Evolutionary conservation across 345 rosid genomes (phyloP), one percentile per base, ranked within the genome.

Genomic region (Salix udensis): DNA sequence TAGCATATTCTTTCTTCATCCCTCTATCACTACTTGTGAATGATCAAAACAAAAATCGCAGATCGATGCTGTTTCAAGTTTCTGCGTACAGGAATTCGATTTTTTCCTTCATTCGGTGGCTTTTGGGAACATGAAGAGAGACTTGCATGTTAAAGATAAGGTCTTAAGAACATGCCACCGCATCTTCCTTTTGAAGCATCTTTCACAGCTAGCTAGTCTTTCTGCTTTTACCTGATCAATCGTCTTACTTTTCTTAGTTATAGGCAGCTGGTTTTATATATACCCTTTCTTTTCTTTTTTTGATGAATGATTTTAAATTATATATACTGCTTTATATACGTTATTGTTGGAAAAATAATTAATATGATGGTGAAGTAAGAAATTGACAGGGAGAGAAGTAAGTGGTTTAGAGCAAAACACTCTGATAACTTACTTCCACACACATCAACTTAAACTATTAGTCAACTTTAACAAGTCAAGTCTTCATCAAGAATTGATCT

Each of bases 111-210:
- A 5, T 23, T 26, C 19, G 42, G 28, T 18, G 61, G 68, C 76
- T 74, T 44, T 64, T 64, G 70, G 70, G 28, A 30, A 23, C 60
- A 28, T 19, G 70, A 74, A 64, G 42, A 19, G 69, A 18, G 9
- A 10, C 23, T 19, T 36, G 1, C 5, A 40, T 26, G 68, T 44
- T 18, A 18, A 30, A 50, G 55, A 69, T 44, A 69, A 69, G 72
- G 48, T 16, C 1, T 8, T 2, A 34, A 52, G 77, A 75, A 75
- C 65, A 50, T 75, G 55, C 78, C 39, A 4, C 26, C 9, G 78
- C 39, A 67, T 67, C 72, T 67, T 75, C 72, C 78, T 48, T 68
- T 76, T 39, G 42, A 53, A 76, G 78, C 48, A 76, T 76, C 67
- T 75, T 39, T 34, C 2, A 34, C 16, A 21, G 42, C 66, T 40